These are phyloP conservation scores for Canavalia gladiata DNA, from an alignment of 306 rosid genomes.

Conservation along the genomic window DNA sequence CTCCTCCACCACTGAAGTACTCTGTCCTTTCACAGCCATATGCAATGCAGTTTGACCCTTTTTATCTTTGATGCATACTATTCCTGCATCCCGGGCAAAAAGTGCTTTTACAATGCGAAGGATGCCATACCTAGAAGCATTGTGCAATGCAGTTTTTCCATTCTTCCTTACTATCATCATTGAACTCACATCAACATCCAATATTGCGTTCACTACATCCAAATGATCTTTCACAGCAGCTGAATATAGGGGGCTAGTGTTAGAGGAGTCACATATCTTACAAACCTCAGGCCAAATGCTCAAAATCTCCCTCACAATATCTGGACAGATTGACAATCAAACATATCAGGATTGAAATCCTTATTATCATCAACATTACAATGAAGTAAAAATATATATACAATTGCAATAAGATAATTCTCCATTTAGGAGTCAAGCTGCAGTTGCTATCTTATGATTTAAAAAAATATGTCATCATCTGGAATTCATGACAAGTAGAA, in stretches of 20 bases:
- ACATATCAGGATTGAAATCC: conserved; percentile 26
- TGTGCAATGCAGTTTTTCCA: conserved; percentile 93
- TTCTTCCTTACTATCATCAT: conserved; percentile 83
- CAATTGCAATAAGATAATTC: background rate
- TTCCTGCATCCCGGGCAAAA: conserved; percentile 65
- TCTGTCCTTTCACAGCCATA: conserved; percentile 93
- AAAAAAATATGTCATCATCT: background rate
- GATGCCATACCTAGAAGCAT: conserved; percentile 79
- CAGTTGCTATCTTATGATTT: background rate
- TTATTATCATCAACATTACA: background rate
- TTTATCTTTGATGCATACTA: conserved; percentile 81
- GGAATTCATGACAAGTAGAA: background rate
- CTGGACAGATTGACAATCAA: conserved; percentile 56
- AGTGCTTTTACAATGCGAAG: conserved; percentile 69
- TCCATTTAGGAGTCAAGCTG: background rate
- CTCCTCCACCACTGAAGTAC: conserved; percentile 73
- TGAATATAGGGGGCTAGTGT: conserved; percentile 93
- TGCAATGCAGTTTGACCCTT: conserved; percentile 96
- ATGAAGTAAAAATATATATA: background rate
- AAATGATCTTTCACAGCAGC: conserved; percentile 80
- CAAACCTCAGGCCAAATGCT: conserved; percentile 82
- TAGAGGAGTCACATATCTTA: conserved; percentile 67
- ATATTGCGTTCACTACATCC: conserved; percentile 84
- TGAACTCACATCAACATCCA: conserved; percentile 76
- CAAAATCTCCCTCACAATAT: conserved; percentile 76